phyloP scores from a whole-genome alignment of 2,329 filamentous ascomycete species.

The Fonsecaea pedrosoi region DNA sequence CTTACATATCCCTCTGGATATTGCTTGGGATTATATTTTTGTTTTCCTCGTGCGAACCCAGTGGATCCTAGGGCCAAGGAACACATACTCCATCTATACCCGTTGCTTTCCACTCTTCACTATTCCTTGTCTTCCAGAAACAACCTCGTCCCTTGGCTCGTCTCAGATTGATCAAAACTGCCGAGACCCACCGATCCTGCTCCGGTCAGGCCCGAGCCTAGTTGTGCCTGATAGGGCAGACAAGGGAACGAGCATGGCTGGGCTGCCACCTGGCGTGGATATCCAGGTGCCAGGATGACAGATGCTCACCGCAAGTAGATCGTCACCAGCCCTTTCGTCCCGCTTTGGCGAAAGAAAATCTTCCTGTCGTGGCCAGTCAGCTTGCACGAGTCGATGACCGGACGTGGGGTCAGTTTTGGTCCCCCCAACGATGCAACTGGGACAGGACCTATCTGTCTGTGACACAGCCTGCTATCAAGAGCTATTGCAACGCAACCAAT shows the following conservation, averaged over 20 bases:
- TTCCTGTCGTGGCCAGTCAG: not conserved
- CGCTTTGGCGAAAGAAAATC: not conserved
- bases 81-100: not conserved
- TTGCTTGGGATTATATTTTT: not conserved
- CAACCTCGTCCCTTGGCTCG: not conserved
- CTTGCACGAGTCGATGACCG: not conserved
- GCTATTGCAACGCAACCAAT: not conserved
- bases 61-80: not conserved
- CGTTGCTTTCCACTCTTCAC: not conserved
- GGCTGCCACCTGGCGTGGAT: not conserved
- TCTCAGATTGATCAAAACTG: not conserved
- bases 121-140: not conserved
- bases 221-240: not conserved
- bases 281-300: no score
- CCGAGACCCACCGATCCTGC: not conserved
- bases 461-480: no score
- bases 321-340: not conserved
- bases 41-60: not conserved
- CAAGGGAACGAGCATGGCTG: no score
- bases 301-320: not conserved
- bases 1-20: not conserved
- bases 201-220: constrained; percentile 4
- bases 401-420: no score
- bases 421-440: no score
- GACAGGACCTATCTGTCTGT: no score